Base-by-base conservation (phyloP, 208 protist species). In the Acanthamoeba culbertsoni region DNA sequence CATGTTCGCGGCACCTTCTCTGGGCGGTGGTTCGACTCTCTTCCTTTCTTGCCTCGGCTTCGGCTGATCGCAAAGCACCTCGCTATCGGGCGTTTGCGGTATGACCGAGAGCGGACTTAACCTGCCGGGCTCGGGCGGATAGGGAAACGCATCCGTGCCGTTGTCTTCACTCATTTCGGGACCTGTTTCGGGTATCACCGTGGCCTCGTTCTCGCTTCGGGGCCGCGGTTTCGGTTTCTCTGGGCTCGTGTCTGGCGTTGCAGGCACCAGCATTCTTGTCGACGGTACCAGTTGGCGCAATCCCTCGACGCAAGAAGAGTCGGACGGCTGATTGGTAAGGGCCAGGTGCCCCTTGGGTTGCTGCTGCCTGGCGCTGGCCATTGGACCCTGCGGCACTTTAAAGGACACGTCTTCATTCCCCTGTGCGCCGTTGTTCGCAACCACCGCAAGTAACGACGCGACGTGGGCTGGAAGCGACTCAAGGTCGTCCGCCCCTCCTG, bases 41-140 rank as follows among this genome's bases (percentile, higher is more conserved):
- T 43, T 12, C 23, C 5, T 63, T 63, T 28, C 20, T 31, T 28
- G 2, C 33, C 1, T 68, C 6, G 14, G 59, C n/a, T 37, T 37
- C n/a, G n/a, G n/a, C n/a, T 68, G 0, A 0, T 68, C 28, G 14
- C 59, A 55, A 55, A 23, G 48, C 1, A 84, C 43, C n/a, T 84
- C 73, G 73, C 73, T 84, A 28, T 84, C 73, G 5, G 73, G 73
- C 43, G 73, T 84, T 20, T 84, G 73, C 12, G 45, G 73, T 37
- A 84, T 35, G 42, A 84, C 73, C 73, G 73, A 84, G 28, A 84
- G 73, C 45, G 37, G 73, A 43, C 43, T 84, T 2, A 84, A n/a
- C 43, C 12, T 14, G 8, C n/a, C 31, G 18, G 73, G 31, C 20
- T 84, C 65, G 35, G 65, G 10, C 37, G 23, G 23, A 45, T 51